Conservation (phyloP, 2,329 filamentous ascomycete species). For the Diaporthe sp. region DNA sequence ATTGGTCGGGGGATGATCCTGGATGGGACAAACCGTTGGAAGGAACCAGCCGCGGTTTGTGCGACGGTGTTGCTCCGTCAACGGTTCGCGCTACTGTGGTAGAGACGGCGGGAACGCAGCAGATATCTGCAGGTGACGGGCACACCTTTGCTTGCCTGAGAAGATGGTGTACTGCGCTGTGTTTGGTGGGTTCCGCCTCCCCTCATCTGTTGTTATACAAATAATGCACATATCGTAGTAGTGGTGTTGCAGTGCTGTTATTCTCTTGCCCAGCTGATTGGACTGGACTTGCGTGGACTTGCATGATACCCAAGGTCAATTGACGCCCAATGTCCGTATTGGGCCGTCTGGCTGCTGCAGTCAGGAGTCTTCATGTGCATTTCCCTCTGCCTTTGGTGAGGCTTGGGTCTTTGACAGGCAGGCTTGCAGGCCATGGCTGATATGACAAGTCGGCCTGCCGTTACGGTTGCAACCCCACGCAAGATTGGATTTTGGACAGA, state of each 20-base stretch:
- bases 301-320: background rate
- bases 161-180: background rate
- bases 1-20: conserved; percentile 27
- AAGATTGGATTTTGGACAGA: conserved; percentile 2
- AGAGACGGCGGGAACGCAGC: background rate
- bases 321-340: conserved; percentile 8
- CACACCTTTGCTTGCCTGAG: background rate
- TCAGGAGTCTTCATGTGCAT: background rate
- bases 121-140: background rate
- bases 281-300: background rate
- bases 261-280: background rate
- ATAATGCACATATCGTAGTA: background rate
- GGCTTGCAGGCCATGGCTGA: too few species aligned
- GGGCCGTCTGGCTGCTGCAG: background rate
- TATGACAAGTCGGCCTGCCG: conserved; percentile 7
- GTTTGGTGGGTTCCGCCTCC: too few species aligned
- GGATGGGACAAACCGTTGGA: background rate
- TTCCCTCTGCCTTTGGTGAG: background rate
- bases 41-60: background rate
- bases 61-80: conserved; percentile 26
- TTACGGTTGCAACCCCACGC: conserved; percentile 26
- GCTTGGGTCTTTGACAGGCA: background rate
- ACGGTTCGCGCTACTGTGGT: background rate
- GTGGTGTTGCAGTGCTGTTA: background rate
- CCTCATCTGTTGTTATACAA: too few species aligned